These are phyloP conservation scores for Corymbia calophylla DNA, from an alignment of 441 rosid genomes.

Conservation along the genomic window DNA sequence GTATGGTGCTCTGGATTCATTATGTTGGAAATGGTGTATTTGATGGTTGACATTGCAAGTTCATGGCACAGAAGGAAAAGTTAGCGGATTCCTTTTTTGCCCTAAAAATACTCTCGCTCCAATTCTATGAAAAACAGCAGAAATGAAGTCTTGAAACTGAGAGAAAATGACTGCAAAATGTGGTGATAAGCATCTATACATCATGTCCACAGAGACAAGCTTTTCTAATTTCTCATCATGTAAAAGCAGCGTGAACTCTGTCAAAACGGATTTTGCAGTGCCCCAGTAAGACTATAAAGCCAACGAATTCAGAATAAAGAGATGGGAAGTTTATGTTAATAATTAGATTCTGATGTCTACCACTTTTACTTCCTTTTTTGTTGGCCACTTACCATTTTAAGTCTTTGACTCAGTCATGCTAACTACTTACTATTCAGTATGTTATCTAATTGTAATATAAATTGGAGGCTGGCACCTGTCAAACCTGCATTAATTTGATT, in stretches of 20 bases:
- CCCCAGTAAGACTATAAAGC: neutral
- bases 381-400: neutral
- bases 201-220: fast-evolving
- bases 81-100: neutral
- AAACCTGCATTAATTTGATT: neutral
- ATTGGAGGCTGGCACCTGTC: neutral
- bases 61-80: fast-evolving
- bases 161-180: neutral
- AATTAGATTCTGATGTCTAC: fast-evolving
- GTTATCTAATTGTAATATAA: neutral
- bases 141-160: neutral
- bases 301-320: neutral
- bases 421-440: neutral
- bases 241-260: neutral
- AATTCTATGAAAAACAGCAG: neutral
- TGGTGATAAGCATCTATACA: fast-evolving
- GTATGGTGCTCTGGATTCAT: fast-evolving
- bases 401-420: neutral
- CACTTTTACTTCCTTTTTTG: neutral
- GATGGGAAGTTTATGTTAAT: neutral
- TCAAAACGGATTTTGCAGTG: neutral
- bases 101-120: fast-evolving
- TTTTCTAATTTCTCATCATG: fast-evolving
- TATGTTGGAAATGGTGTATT: neutral
- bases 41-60: neutral